These are phyloP conservation scores for Zopfochytrium polystomum DNA, from an alignment of 371 early-diverging fungal species.

Conservation along the genomic window DNA sequence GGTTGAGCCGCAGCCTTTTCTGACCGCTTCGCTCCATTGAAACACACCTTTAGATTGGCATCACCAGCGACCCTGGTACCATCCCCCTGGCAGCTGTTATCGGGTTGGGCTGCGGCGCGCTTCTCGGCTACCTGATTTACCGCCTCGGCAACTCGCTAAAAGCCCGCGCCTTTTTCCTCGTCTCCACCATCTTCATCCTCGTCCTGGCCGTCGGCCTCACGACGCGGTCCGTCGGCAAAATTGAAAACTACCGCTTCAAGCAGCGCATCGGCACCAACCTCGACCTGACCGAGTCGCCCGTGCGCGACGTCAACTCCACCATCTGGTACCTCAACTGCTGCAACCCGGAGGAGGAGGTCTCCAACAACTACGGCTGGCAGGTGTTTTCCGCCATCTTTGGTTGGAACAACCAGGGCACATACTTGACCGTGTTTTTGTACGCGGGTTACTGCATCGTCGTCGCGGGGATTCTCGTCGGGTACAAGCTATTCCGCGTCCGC, in stretches of 20 bases:
- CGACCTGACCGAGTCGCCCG: conserved; percentile 15
- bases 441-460: conserved; percentile 68
- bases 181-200: conserved; percentile 66
- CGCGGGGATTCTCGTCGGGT: conserved; percentile 45
- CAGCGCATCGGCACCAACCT: conserved; percentile 7
- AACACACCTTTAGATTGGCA: conserved; percentile 14
- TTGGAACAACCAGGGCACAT: conserved; percentile 71
- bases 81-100: conserved; percentile 73
- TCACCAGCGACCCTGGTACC: conserved; percentile 59
- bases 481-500: no score
- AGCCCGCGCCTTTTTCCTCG: conserved; percentile 69
- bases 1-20: no score
- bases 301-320: conserved; percentile 14
- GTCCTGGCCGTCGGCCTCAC: conserved; percentile 75
- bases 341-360: conserved; percentile 56
- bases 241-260: conserved; percentile 53
- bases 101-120: conserved; percentile 62
- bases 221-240: conserved; percentile 54
- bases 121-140: conserved; percentile 69
- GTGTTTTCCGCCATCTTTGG: conserved; percentile 75
- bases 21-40: no score
- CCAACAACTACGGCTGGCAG: conserved; percentile 47
- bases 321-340: conserved; percentile 48
- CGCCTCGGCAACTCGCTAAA: conserved; percentile 56
- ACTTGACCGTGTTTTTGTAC: conserved; percentile 67